A percentile compares a stretch with the other conserved stretches of the same genome.
Conservation (phyloP, 441 rosid species). For the Syzygium malaccense region DNA sequence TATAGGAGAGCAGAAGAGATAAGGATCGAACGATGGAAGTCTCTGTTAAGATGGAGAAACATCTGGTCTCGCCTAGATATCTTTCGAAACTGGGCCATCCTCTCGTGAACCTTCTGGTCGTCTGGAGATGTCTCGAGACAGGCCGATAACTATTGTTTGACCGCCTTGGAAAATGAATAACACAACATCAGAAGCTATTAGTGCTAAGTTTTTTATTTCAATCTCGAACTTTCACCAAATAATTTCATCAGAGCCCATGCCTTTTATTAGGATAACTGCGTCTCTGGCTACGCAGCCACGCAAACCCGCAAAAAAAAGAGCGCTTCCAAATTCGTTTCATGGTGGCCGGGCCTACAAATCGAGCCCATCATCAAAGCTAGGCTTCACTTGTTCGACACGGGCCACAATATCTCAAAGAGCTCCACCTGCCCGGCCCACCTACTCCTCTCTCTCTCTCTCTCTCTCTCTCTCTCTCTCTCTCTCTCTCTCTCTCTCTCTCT, state of each 20-base stretch:
- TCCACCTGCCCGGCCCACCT: neutral
- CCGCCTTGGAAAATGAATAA: neutral
- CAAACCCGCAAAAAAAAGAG: rapidly evolving
- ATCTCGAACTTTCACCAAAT: neutral
- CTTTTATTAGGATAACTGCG: neutral
- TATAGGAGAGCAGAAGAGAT: rapidly evolving
- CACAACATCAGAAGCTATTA: neutral
- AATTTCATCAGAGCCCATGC: neutral
- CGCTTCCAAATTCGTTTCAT: neutral
- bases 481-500: too few relatives aligned
- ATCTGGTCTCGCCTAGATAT: neutral
- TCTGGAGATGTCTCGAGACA: neutral
- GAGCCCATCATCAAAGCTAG: neutral
- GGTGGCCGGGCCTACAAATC: neutral
- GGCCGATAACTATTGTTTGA: neutral
- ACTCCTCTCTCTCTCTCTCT: neutral
- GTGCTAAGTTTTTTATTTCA: neutral
- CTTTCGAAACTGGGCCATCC: neutral
- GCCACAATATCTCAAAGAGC: neutral
- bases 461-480: too few relatives aligned
- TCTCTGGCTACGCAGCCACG: neutral
- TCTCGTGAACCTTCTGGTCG: neutral
- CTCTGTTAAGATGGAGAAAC: neutral
- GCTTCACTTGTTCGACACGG: neutral
- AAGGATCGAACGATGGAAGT: neutral